Evolutionary conservation across 805 yeast species (phyloP), one percentile per base, ranked within the genome.

Genomic region (Yamadazyma ubonensis): DNA sequence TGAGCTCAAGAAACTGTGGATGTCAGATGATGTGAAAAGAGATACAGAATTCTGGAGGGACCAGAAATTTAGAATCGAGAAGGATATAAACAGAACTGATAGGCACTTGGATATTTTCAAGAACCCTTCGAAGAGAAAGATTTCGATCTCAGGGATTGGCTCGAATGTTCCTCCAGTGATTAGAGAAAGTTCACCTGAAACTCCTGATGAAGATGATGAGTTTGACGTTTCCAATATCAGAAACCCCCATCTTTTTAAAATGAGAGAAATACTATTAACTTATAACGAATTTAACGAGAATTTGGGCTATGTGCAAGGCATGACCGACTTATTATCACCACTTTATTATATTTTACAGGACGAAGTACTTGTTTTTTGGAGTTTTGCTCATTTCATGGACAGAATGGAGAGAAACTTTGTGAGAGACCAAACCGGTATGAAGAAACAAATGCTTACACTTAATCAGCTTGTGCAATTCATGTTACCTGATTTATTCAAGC

Each of bases 241-340:
- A 30, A 93, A 93, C 57, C 82, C 86, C 8, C 89, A 93, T 59
- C 67, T 93, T 43, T 71, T 77, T 44, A 74, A 66, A 37, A 63
- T 93, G 65, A 75, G 87, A 50, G 89, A 85, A 51, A 84, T 93
- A 45, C 69, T 93, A 28, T 71, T 89, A 41, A 86, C 97, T 0
- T 91, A 84, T 54, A 91, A 93, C 58, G 89, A 86, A 59, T 75
- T 81, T 58, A 90, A 93, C 59, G 71, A 68, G 33, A 83, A 88
- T 50, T 63, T 93, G 50, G 99, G 99, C 0, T 93, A 93, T 55
- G 96, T 93, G 14, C 99, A 93, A 65, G 99, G 99, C 2, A 93
- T 93, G 99, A 80, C 93, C 7, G 99, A 93, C 60, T 67, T 93
- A 37, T 66, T 93, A 26, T 84, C 96, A 0, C 97, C 97, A 0